Percentiles rank a stretch among this genome's conserved stretches.
These are phyloP conservation scores for Moesziomyces sp. DNA, from an alignment of 1,284 basidiomycete genomes.

Conservation along the genomic window DNA sequence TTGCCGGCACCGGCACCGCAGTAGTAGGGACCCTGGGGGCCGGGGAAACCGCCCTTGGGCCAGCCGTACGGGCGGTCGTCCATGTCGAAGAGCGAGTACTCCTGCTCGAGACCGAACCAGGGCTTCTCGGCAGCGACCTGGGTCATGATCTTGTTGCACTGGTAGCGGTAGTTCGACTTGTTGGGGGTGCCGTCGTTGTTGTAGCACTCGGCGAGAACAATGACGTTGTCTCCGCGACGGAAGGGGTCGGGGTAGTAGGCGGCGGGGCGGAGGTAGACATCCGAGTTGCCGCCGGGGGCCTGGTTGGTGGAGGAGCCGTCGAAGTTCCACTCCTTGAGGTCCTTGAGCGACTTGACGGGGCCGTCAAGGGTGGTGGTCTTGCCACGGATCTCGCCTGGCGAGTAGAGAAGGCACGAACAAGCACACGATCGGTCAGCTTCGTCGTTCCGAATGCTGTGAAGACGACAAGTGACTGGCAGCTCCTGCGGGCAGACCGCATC, in stretches of 20 bases:
- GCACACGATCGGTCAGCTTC: neutral
- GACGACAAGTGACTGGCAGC: neutral
- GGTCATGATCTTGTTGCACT: constrained; percentile 64
- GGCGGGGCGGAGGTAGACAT: constrained; percentile 96
- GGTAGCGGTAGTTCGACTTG: constrained; percentile 82
- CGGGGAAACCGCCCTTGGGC: constrained; percentile 93
- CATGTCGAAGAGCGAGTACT: constrained; percentile 96
- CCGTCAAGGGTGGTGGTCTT: constrained; percentile 76
- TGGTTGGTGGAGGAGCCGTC: constrained; percentile 79
- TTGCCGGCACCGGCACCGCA: constrained; percentile 99
- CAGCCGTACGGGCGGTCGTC: constrained; percentile 93
- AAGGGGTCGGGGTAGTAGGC: constrained; percentile 99
- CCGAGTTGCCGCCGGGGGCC: constrained; percentile 85
- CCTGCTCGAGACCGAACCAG: constrained; percentile 99
- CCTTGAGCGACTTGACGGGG: constrained; percentile 75
- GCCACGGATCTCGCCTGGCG: constrained; percentile 56
- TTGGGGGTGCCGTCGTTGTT: constrained; percentile 99
- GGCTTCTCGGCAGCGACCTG: constrained; percentile 71
- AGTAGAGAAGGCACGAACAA: neutral
- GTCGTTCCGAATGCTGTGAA: neutral
- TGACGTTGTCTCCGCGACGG: constrained; percentile 83
- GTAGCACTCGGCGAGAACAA: constrained; percentile 83
- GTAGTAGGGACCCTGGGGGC: constrained; percentile 99
- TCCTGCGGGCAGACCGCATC: too few relatives aligned
- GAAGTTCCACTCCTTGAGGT: constrained; percentile 97